Evolutionary conservation across 2,329 filamentous ascomycete species (phyloP), one percentile per base, ranked within the genome.

Genomic region (Hymenoscyphus infarciens): DNA sequence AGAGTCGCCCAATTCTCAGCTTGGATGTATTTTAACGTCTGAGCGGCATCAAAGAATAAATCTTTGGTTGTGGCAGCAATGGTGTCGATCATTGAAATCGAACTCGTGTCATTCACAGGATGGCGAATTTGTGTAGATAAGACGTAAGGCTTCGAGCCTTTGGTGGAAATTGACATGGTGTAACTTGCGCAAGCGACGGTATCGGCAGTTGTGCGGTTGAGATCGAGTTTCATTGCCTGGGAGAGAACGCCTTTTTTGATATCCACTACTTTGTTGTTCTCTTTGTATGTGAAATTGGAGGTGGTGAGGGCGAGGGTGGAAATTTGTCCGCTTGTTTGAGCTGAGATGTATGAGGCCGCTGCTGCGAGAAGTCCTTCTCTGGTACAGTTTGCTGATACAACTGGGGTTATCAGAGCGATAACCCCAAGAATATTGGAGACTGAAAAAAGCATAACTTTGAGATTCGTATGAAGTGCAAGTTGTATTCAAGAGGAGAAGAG

Each of bases 71-170:
- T 64, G 3, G 64, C 64, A 6, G 61, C 64, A n/a, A 66, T 63
- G 7, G 64, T 64, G 39, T 66, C 64, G 13, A 66, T 64, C 60
- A 64, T 63, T 3, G 58, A 16, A 35, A 66, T 61, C 6, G 55
- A 52, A 39, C 42, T 53, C 13, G 61, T 63, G 7, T 62, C 59
- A 22, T 64, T 64, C 2, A 58, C 57, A 1, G 56, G 25, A 25
- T 66, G 60, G 1, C 62, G 27, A 27, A 66, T 63, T 45, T 66
- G 64, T 1, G 64, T 66, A 1, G 57, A 61, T 4, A 66, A 19
- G 5, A 66, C 62, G 33, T 66, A 66, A 4, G 64, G 60, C n/a
- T 66, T 66, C 0, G 59, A 39, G 5, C 59, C 59, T 13, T 35
- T 39, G 1, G 61, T 53, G 1, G 60, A 63, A 27, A 63, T 66